Evolutionary conservation across 768 basidiomycete species (phyloP).

Genomic region (Rhizopogon vesiculosus): DNA sequence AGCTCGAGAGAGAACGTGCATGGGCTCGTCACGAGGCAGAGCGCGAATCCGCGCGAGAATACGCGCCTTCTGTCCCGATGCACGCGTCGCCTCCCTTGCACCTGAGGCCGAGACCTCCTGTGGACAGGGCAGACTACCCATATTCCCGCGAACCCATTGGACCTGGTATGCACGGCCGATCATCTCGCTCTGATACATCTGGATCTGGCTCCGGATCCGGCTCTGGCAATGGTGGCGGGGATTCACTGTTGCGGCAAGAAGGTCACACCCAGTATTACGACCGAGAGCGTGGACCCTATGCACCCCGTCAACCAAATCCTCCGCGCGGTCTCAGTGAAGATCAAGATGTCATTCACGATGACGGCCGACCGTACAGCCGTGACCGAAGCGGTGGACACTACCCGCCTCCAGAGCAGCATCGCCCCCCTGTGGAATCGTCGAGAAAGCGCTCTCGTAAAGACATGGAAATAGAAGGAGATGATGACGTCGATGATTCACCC

Average conservation of each 20-base stretch:
- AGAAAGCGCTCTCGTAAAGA: constrained; percentile 59
- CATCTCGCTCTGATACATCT: constrained; percentile 55
- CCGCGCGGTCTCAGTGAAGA: constrained; percentile 36
- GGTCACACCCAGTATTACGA: constrained; percentile 47
- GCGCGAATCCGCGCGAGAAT: constrained; percentile 29
- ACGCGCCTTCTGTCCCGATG: constrained; percentile 17
- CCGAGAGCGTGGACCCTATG: constrained; percentile 44
- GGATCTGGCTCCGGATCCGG: constrained; percentile 48
- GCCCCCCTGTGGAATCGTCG: constrained; percentile 36
- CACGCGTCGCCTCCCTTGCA: constrained; percentile 41
- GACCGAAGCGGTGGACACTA: constrained; percentile 33
- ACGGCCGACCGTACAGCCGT: constrained; percentile 36
- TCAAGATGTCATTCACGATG: constrained; percentile 50
- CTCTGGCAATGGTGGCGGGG: constrained; percentile 33
- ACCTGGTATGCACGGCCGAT: constrained; percentile 24
- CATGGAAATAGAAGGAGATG: constrained; percentile 58
- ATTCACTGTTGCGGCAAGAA: constrained; percentile 48
- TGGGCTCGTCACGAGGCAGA: constrained; percentile 39
- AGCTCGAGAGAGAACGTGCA: constrained; percentile 43
- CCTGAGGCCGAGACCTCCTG: constrained; percentile 31
- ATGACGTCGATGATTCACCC: constrained; percentile 35
- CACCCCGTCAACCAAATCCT: constrained; percentile 47
- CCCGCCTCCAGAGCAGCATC: constrained; percentile 32
- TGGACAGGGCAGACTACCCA: constrained; percentile 24
- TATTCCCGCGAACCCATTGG: constrained; percentile 29